Evolutionary conservation across 331 rosid genomes (phyloP).

Genomic region (Rhamnella rubrinervis): DNA sequence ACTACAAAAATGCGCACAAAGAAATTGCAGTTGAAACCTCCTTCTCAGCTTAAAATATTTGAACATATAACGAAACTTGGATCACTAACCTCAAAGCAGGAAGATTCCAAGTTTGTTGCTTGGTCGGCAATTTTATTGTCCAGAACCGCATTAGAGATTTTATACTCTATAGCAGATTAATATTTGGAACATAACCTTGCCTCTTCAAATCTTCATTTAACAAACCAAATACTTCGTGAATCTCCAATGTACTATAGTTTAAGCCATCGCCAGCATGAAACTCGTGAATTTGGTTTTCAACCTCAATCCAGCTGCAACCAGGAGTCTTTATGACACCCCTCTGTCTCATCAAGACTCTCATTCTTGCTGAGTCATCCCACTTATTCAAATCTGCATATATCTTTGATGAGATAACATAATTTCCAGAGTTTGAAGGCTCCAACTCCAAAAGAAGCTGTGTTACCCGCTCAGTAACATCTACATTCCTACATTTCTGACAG

Average conservation of each 20-base stretch:
- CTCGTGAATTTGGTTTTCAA: slow-evolving; percentile 62
- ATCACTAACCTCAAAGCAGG: too few species aligned
- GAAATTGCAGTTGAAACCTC: not conserved
- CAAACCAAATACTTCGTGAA: slow-evolving; percentile 39
- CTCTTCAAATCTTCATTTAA: slow-evolving; percentile 61
- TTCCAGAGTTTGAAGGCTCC: slow-evolving; percentile 90
- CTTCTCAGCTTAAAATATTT: not conserved
- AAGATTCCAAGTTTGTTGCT: not conserved
- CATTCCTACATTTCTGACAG: slow-evolving; percentile 63
- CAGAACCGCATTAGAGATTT: not conserved
- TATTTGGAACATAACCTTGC: slow-evolving; percentile 73
- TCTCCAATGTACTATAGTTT: slow-evolving; percentile 31
- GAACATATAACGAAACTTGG: too few species aligned
- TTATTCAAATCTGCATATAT: slow-evolving; percentile 61
- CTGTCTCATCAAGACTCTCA: slow-evolving; percentile 79
- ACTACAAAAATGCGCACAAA: too few species aligned
- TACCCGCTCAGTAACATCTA: slow-evolving; percentile 62
- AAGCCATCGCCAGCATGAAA: slow-evolving; percentile 74
- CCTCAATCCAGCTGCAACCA: slow-evolving; percentile 93
- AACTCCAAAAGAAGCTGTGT: slow-evolving; percentile 63
- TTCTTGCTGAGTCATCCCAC: slow-evolving; percentile 92
- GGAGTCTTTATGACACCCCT: slow-evolving; percentile 86
- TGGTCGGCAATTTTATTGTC: not conserved
- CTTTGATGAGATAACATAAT: slow-evolving; percentile 76
- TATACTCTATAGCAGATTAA: slow-evolving; percentile 23